Conservation (phyloP, 2,329 filamentous ascomycete genomes). For the Xylariaceae sp. region DNA sequence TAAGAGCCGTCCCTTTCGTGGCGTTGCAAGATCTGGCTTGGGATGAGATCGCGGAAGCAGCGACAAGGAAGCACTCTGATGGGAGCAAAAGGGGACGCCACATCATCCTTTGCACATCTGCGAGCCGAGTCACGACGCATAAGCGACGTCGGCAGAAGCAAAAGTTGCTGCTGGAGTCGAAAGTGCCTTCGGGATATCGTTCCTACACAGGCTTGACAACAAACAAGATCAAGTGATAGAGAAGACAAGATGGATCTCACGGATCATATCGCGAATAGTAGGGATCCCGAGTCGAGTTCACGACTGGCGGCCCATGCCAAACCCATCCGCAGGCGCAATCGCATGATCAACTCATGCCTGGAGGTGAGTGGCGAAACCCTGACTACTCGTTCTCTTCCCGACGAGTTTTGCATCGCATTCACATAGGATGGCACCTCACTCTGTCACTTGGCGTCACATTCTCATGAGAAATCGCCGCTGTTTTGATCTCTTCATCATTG, state of each 20-base stretch:
- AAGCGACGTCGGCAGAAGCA: background rate
- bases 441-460: conserved; percentile 2
- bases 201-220: background rate
- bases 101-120: background rate
- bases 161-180: background rate
- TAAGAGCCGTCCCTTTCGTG: background rate
- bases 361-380: conserved; percentile 34
- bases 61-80: conserved; percentile 8
- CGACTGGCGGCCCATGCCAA: conserved; percentile 29
- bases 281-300: conserved; percentile 21
- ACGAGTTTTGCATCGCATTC: conserved; percentile 11
- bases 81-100: conserved; percentile 5
- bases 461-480: background rate
- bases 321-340: conserved; percentile 54
- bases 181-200: conserved; percentile 1
- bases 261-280: conserved; percentile 8
- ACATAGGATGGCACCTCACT: background rate
- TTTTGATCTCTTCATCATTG: background rate
- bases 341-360: conserved; percentile 63
- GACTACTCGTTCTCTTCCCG: conserved; percentile 1
- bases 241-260: conserved; percentile 14
- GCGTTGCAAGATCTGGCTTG: conserved; percentile 7
- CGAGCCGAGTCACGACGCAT: background rate
- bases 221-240: background rate
- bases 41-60: conserved; percentile 10